Percentiles rank a stretch among this genome's conserved stretches.
Evolutionary conservation across 2,329 filamentous ascomycete genomes (phyloP).

Genomic region (Dothidotthia symphoricarpi): DNA sequence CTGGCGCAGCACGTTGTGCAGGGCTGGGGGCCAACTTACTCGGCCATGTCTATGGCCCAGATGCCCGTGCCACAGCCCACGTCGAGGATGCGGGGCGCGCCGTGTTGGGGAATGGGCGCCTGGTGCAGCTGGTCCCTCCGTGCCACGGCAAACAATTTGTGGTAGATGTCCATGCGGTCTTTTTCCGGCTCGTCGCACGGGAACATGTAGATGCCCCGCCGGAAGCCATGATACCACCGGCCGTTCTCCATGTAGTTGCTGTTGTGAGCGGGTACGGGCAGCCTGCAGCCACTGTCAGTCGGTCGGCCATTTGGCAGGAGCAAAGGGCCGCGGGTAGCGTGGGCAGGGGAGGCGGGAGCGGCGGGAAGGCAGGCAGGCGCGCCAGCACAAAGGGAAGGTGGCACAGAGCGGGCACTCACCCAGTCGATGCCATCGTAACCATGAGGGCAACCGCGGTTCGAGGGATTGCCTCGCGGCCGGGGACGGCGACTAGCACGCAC

Average conservation of each 20-base stretch:
- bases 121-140: conserved; percentile 53
- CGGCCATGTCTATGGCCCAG: conserved; percentile 84
- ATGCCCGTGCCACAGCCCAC: conserved; percentile 86
- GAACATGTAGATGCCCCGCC: conserved; percentile 68
- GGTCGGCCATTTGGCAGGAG: conserved; percentile 4
- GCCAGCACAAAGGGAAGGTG: conserved; percentile 18
- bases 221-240: conserved; percentile 67
- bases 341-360: conserved; percentile 7
- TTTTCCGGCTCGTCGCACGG: conserved; percentile 77
- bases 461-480: conserved; percentile 24
- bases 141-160: conserved; percentile 70
- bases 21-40: conserved; percentile 52
- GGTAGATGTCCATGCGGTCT: conserved; percentile 77
- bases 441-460: conserved; percentile 36
- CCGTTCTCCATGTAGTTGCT: conserved; percentile 62
- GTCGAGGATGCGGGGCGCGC: conserved; percentile 55
- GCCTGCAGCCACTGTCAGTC: conserved; percentile 22
- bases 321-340: no score
- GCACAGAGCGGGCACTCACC: conserved; percentile 43
- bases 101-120: conserved; percentile 45
- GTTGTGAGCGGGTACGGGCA: conserved; percentile 43
- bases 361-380: conserved; percentile 6
- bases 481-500: conserved; percentile 15
- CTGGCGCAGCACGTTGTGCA: conserved; percentile 11
- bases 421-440: conserved; percentile 47